A percentile compares a stretch with the other conserved stretches of the same genome.
Evolutionary conservation across 2,329 filamentous ascomycete genomes (phyloP).

Genomic region (Epichloe sp.): DNA sequence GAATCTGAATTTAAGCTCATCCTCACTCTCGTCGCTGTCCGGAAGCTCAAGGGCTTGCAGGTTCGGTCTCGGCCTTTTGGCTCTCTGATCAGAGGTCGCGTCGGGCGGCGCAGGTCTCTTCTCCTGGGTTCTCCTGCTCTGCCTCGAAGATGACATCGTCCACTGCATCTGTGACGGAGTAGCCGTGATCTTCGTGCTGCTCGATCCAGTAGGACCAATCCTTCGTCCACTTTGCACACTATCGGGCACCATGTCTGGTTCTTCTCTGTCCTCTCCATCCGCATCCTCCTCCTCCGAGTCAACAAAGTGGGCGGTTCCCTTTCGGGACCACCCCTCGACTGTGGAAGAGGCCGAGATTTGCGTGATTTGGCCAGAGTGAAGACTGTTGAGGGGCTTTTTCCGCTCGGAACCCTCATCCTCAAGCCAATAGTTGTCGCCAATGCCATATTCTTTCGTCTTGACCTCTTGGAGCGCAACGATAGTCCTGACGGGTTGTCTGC

Average conservation of each 20-base stretch:
- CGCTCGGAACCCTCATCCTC: slow-evolving; percentile 31
- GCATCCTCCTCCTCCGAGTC: slow-evolving; percentile 22
- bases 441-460: slow-evolving; percentile 56
- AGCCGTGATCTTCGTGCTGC: slow-evolving; percentile 9
- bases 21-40: slow-evolving; percentile 38
- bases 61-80: slow-evolving; percentile 20
- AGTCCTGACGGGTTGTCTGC: slow-evolving; percentile 32
- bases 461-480: slow-evolving; percentile 63
- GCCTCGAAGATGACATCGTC: slow-evolving; percentile 17
- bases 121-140: slow-evolving; percentile 10
- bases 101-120: slow-evolving; percentile 22
- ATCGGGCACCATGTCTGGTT: background rate
- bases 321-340: slow-evolving; percentile 6
- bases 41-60: slow-evolving; percentile 22
- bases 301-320: slow-evolving; percentile 13
- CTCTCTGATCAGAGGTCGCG: slow-evolving; percentile 15
- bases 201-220: slow-evolving; percentile 11
- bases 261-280: slow-evolving; percentile 9
- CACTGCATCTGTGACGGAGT: slow-evolving; percentile 18
- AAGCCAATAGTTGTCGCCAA: slow-evolving; percentile 67
- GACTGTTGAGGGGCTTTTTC: slow-evolving; percentile 11
- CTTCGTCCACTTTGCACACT: background rate
- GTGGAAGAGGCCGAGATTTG: background rate
- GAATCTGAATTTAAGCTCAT: slow-evolving; percentile 44
- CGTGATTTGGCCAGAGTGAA: background rate